Conservation (phyloP, 306 rosid genomes). For the Cucumis melo region DNA sequence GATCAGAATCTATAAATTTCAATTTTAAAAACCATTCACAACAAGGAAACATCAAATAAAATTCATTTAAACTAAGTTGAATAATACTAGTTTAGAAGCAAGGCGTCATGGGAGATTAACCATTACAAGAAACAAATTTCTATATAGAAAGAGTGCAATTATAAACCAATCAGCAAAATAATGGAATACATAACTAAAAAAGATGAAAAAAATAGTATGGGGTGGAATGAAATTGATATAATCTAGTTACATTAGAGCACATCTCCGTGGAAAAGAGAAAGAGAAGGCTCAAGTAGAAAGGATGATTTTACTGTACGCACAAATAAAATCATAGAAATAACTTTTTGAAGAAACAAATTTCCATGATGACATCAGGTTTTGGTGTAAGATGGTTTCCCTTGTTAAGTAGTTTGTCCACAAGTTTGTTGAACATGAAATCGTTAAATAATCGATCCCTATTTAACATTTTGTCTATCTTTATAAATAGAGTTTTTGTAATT, state of each 20-base stretch:
- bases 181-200: no score
- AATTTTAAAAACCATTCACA: no score
- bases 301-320: constrained; percentile 45
- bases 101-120: neutral
- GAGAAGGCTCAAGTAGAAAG: constrained; percentile 87
- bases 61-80: no score
- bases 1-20: no score
- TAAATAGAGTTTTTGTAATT: no score
- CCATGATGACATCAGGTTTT: no score
- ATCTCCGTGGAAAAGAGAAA: constrained; percentile 26
- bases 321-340: constrained; percentile 57
- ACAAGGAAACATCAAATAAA: neutral
- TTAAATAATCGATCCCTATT: no score
- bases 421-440: no score
- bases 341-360: constrained; percentile 8
- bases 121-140: neutral
- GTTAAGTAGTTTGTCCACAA: no score
- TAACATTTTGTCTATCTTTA: no score
- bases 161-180: neutral
- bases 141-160: neutral
- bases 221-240: constrained; percentile 13
- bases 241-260: constrained; percentile 79
- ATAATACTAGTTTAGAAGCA: no score
- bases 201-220: neutral
- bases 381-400: no score